A percentile compares a stretch with the other conserved stretches of the same genome.
Conservation (phyloP, 2,329 filamentous ascomycete species). For the Fusarium torreyae region DNA sequence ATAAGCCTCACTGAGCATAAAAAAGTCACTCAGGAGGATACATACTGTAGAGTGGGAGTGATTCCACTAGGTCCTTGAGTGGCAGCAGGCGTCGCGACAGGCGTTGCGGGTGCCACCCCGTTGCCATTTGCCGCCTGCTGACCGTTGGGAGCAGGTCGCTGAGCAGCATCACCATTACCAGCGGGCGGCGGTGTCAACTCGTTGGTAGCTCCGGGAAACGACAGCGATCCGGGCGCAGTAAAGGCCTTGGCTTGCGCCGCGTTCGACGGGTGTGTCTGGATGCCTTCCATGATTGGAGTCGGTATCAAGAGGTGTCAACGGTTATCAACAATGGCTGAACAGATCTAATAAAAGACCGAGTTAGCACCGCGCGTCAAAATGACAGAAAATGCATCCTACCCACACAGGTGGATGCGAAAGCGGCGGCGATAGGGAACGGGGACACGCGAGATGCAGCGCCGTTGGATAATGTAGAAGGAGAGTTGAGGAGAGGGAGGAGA, state of each 20-base stretch:
- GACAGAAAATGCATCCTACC: conserved; percentile 38
- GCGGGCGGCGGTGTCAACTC: conserved; percentile 84
- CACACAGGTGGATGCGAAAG: conserved; percentile 38
- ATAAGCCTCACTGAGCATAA: conserved; percentile 67
- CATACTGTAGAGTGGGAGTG: conserved; percentile 96
- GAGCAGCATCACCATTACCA: conserved; percentile 73
- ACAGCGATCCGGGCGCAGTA: conserved; percentile 91
- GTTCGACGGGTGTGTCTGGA: conserved; percentile 92
- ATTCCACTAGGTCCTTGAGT: conserved; percentile 88
- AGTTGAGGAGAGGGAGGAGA: conserved; percentile 44
- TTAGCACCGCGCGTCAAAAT: conserved; percentile 47
- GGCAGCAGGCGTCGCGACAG: conserved; percentile 90
- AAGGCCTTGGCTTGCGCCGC: conserved; percentile 96
- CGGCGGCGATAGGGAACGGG: conserved; percentile 7
- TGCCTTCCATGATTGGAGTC: conserved; percentile 80
- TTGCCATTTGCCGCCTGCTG: conserved; percentile 76
- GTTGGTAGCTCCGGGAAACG: conserved; percentile 87
- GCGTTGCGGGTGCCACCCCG: conserved; percentile 90
- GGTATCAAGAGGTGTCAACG: conserved; percentile 43
- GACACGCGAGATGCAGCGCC: conserved; percentile 16
- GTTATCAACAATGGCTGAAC: conserved; percentile 50
- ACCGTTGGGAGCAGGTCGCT: conserved; percentile 59
- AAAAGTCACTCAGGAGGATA: conserved; percentile 65
- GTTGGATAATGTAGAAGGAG: conserved; percentile 42
- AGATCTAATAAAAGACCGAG: conserved; percentile 50